Base-by-base conservation (phyloP, 2,329 filamentous ascomycete genomes). In the Exophiala viscosa region DNA sequence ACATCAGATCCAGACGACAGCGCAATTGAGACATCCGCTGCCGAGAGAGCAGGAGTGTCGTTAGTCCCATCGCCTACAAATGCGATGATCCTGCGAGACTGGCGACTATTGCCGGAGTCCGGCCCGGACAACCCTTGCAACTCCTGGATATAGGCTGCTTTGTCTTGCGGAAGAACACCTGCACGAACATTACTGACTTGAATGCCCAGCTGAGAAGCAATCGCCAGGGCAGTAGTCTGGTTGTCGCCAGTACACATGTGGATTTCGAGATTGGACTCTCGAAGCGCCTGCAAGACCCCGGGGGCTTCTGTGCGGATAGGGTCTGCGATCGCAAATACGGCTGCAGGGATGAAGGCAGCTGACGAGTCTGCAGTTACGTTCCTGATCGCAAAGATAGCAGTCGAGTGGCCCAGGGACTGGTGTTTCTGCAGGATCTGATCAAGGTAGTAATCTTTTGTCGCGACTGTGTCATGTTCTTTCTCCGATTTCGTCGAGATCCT, bases 231-330 rank as follows among this genome's bases (percentile, higher is more conserved):
- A 0, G 91, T 96, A n/a, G 76, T 84, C n/a, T 76, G 73, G 65
- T 96, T 96, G 73, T 96, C 91, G 28, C 91, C 91, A 0, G 90
- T 95, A 34, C 96, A 84, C 89, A 96, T 95, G 83, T 86, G 96
- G 3, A 95, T 87, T 31, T 84, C 81, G 42, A 87, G 84, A 15
- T 49, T 49, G 13, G 80, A 80, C 3, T 77, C 69, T 39, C 81
- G 79, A 0, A 96, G 80, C 1, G 83, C 76, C 5, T 72, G 69
- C 52, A 95, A 79, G 14, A 92, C 83, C 6, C 73, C 65, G 1
- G 73, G 69, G 0, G 90, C 84, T 69, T 95, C 88, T 0, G 82
- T 79, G 2, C 91, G 86, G 58, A 96, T 81, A 1, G 88, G 84
- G 61, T 96, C 91, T 0, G 90, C 85, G 44, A 92, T 85, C 42